These are phyloP conservation scores for Shiraia bambusicola DNA, from an alignment of 2,329 filamentous ascomycete species.

Conservation along the genomic window DNA sequence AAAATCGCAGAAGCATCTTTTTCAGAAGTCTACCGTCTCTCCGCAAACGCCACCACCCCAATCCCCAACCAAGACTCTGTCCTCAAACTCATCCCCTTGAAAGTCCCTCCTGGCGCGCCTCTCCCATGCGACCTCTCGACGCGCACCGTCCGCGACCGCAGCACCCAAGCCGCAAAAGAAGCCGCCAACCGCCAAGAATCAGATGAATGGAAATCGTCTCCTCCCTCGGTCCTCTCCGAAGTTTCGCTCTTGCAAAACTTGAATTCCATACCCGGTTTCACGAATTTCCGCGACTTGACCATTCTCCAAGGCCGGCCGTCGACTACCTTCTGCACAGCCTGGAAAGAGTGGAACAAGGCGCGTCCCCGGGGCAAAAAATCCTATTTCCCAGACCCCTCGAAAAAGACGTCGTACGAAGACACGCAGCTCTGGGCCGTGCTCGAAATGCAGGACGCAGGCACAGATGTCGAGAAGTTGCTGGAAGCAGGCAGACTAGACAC, in stretches of 20 bases:
- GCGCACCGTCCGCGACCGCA: conserved; percentile 50
- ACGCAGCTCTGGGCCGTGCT: conserved; percentile 64
- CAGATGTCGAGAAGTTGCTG: conserved; percentile 52
- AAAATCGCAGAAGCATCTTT: conserved; percentile 69
- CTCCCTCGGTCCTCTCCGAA: conserved; percentile 50
- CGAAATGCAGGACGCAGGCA: conserved; percentile 67
- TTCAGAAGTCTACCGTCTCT: conserved; percentile 64
- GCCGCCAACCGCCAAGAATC: conserved; percentile 40
- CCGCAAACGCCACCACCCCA: conserved; percentile 30
- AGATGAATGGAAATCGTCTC: conserved; percentile 45
- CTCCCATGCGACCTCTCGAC: conserved; percentile 35
- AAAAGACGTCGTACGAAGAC: conserved; percentile 55
- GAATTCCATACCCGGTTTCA: conserved; percentile 62
- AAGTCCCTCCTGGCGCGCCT: conserved; percentile 37
- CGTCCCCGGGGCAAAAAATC: conserved; percentile 49
- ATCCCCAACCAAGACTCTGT: conserved; percentile 47
- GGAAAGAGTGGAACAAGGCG: conserved; percentile 48
- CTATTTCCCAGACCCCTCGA: conserved; percentile 59
- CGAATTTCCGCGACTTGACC: conserved; percentile 60
- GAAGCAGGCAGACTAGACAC: conserved; percentile 37
- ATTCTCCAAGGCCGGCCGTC: conserved; percentile 60
- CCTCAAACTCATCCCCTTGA: conserved; percentile 48
- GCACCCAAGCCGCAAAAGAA: conserved; percentile 41
- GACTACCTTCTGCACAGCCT: conserved; percentile 50
- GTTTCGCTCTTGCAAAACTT: conserved; percentile 59